phyloP scores from a whole-genome alignment of 2,329 filamentous ascomycete species.

The Periconia sp. region DNA sequence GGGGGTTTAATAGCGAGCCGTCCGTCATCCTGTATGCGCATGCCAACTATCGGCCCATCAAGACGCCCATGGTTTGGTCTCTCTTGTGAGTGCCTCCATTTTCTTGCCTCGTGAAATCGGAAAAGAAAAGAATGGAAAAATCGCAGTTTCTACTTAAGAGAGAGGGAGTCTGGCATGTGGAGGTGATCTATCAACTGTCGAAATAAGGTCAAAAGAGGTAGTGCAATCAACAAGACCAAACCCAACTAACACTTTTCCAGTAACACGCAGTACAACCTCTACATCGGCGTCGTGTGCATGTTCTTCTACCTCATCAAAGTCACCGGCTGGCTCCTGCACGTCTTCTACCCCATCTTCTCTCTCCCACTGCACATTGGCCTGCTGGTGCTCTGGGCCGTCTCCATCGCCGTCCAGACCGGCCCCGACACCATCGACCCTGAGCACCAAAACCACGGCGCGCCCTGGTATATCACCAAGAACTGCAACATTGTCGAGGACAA shows the following conservation, averaged over 20 bases:
- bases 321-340: slow-evolving; percentile 69
- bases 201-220: neutral
- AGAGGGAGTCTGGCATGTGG: neutral
- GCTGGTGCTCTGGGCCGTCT: slow-evolving; percentile 64
- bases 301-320: slow-evolving; percentile 75
- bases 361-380: slow-evolving; percentile 60
- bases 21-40: slow-evolving; percentile 70
- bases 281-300: slow-evolving; percentile 73
- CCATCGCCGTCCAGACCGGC: slow-evolving; percentile 70
- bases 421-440: slow-evolving; percentile 70
- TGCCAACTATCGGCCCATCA: slow-evolving; percentile 67
- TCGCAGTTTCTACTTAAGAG: neutral
- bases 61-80: slow-evolving; percentile 72
- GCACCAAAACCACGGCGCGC: slow-evolving; percentile 61
- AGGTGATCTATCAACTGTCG: neutral
- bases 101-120: slow-evolving; percentile 7
- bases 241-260: slow-evolving; percentile 46
- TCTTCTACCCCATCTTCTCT: slow-evolving; percentile 69
- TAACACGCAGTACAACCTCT: slow-evolving; percentile 74
- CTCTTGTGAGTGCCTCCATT: slow-evolving; percentile 58
- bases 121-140: neutral
- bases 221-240: neutral
- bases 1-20: slow-evolving; percentile 75
- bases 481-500: slow-evolving; percentile 63
- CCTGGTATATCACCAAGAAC: slow-evolving; percentile 75